Evolutionary conservation across 495 filamentous ascomycete species (phyloP).

Genomic region (Aspergillus indologenus): DNA sequence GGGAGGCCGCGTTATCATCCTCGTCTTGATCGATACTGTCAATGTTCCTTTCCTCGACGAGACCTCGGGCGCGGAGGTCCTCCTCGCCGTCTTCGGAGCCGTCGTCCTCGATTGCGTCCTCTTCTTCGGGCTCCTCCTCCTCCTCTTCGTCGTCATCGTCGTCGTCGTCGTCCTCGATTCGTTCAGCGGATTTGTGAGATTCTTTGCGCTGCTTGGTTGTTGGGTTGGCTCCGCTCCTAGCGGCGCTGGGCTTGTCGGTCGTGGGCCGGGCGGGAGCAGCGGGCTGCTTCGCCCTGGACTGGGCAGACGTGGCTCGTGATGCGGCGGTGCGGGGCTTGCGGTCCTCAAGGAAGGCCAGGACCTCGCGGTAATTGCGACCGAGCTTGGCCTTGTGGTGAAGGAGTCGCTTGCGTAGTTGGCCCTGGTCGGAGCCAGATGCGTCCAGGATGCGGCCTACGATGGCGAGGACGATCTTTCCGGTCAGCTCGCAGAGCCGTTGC

Average conservation of each 20-base stretch:
- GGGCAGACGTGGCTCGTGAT: slow-evolving; percentile 20
- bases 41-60: slow-evolving; percentile 55
- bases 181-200: slow-evolving; percentile 39
- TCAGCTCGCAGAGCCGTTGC: slow-evolving; percentile 76
- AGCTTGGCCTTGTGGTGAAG: slow-evolving; percentile 63
- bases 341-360: slow-evolving; percentile 70
- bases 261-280: too few relatives aligned
- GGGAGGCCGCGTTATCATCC: slow-evolving; percentile 35
- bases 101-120: slow-evolving; percentile 35
- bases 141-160: slow-evolving; percentile 57
- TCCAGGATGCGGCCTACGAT: slow-evolving; percentile 73
- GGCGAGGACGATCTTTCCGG: slow-evolving; percentile 76
- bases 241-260: slow-evolving; percentile 38
- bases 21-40: slow-evolving; percentile 52
- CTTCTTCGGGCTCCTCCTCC: slow-evolving; percentile 43
- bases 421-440: slow-evolving; percentile 51
- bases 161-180: slow-evolving; percentile 37
- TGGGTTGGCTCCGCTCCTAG: slow-evolving; percentile 34
- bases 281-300: not conserved
- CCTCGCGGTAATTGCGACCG: slow-evolving; percentile 72
- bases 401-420: slow-evolving; percentile 61
- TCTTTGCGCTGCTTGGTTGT: slow-evolving; percentile 29
- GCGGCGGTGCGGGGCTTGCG: slow-evolving; percentile 40
- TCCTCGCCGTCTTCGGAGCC: slow-evolving; percentile 48
- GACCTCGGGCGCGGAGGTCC: slow-evolving; percentile 55